Base-by-base conservation (phyloP, 495 filamentous ascomycete genomes). In the Acidomyces sp. region DNA sequence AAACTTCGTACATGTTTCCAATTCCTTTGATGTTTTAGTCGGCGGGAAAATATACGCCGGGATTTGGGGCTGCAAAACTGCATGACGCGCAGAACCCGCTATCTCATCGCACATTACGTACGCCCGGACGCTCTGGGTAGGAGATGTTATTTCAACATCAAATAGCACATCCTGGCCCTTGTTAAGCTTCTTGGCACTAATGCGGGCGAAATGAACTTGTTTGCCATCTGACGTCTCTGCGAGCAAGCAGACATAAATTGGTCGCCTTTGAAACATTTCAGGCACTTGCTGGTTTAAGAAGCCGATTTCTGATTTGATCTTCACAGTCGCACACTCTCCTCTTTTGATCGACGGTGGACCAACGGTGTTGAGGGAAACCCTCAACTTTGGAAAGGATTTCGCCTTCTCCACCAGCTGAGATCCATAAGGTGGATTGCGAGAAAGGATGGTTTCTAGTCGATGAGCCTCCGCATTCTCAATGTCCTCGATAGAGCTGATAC, bases 71-170 rank as follows among this genome's bases (percentile, higher is more conserved):
- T 73, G 73, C 7, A 94, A 48, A 7, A 69, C 61, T 28, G 71
- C 74, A 21, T 65, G 63, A 30, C 74, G 67, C 41, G 72, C 57
- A 0, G 92, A 95, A 2, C 88, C 92, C 46, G 88, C 85, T 46
- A 95, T 82, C 27, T 85, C 81, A 58, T 95, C 88, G 49, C 90
- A 95, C 61, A 80, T 82, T 10, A 84, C 68, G 57, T 84, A 74
- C 44, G 82, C 90, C 17, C 61, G 62, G 30, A 95, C 65, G 12
- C 56, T 62, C 32, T 88, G 75, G 6, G 66, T 67, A 7, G 63
- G 46, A 6, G 53, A 61, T 6, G 64, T 68, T 29, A 94, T 50
- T 0, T 71, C 60, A 1, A 69, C 74, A 12, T 62, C 63, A 40
- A 94, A 77, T 4, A 65, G 57, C 11, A 87, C 52, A 4, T 80